These are phyloP conservation scores for Cenchrus americanus DNA, from an alignment of 176 grass and related monocot species.

Conservation along the genomic window DNA sequence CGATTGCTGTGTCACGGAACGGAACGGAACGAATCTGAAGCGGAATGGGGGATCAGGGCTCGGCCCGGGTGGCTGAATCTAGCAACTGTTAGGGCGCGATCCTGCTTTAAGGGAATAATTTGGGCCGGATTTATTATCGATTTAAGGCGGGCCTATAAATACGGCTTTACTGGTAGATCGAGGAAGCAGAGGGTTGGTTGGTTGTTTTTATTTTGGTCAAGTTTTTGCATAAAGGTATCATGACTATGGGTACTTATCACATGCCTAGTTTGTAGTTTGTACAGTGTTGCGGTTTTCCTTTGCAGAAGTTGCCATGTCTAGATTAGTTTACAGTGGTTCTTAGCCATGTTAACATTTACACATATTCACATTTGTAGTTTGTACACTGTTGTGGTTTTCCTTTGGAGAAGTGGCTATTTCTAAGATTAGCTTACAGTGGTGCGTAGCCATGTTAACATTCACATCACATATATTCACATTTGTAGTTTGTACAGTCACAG, in stretches of 20 bases:
- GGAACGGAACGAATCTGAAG: slow-evolving; percentile 39
- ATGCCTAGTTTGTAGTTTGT: neutral
- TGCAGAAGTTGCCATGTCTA: neutral
- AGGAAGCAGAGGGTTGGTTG: neutral
- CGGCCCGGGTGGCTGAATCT: slow-evolving; percentile 31
- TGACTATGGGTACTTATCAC: neutral
- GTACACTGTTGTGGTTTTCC: neutral
- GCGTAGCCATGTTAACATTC: neutral
- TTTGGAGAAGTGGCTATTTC: neutral
- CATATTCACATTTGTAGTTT: slow-evolving; percentile 7
- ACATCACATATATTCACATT: slow-evolving; percentile 2
- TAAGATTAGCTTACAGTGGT: slow-evolving; percentile 5
- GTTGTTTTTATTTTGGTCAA: no score
- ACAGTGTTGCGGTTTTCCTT: neutral
- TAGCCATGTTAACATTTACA: neutral
- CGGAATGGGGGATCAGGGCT: slow-evolving; percentile 49
- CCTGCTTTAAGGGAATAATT: neutral
- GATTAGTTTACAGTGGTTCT: neutral
- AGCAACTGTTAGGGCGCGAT: slow-evolving; percentile 13
- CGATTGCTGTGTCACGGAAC: slow-evolving; percentile 18
- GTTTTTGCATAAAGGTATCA: no score
- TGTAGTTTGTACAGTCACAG: slow-evolving; percentile 14
- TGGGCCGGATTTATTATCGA: slow-evolving; percentile 27
- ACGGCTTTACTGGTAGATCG: slow-evolving; percentile 40
- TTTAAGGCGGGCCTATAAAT: slow-evolving; percentile 42